Conservation (phyloP, 176 grass and related monocot genomes). For the Triticum turgidum region DNA sequence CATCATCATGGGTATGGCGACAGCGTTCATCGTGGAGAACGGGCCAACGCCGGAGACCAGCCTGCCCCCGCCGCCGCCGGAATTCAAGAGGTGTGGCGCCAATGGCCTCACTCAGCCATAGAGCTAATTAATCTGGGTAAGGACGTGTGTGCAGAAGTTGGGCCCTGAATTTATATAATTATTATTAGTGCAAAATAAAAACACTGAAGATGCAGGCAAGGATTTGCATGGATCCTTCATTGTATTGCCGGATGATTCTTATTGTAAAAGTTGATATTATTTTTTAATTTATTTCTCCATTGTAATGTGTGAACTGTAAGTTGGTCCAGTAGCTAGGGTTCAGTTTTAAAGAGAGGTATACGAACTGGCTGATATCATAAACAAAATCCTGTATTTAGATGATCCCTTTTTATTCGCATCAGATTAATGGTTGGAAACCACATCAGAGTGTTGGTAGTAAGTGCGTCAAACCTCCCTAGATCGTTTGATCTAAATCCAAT, state of each 20-base stretch:
- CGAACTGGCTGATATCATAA: no score
- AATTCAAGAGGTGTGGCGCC: not conserved
- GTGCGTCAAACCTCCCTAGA: no score
- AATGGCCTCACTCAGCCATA: not conserved
- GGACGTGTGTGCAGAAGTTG: not conserved
- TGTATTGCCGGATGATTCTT: not conserved
- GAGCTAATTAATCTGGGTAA: not conserved
- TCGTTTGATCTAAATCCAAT: no score
- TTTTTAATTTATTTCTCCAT: not conserved
- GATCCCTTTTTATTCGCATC: no score
- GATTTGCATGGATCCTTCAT: not conserved
- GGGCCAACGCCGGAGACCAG: not conserved
- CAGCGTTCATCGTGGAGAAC: not conserved
- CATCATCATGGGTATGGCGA: conserved; percentile 12
- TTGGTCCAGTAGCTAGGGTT: not conserved
- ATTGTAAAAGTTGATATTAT: not conserved
- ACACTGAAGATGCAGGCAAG: not conserved
- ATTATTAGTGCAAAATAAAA: not conserved
- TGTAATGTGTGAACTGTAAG: not conserved
- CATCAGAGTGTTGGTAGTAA: no score
- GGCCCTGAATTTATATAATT: not conserved
- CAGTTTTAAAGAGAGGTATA: no score
- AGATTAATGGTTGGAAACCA: no score
- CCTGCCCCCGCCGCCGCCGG: not conserved
- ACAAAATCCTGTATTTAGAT: no score